Percentiles rank a stretch among this genome's conserved stretches.
These are phyloP conservation scores for Colletotrichum cereale DNA, from an alignment of 2,329 filamentous ascomycete species.

Conservation along the genomic window DNA sequence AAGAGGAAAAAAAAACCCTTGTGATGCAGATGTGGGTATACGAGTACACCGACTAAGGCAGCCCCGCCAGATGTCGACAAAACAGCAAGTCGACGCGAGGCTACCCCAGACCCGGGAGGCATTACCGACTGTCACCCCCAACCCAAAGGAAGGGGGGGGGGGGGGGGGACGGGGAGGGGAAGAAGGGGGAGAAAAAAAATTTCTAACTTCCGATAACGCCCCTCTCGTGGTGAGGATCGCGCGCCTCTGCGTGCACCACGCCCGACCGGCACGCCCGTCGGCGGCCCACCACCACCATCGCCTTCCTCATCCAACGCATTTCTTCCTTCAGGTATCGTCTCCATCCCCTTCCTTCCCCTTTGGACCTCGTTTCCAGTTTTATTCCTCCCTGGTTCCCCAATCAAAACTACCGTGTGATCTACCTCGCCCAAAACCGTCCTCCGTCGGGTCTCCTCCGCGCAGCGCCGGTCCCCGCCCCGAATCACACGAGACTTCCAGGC, in stretches of 20 bases:
- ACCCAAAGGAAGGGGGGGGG: background rate
- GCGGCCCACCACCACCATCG: too few species aligned
- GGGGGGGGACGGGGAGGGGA: background rate
- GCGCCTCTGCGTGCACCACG: background rate
- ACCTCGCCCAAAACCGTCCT: background rate
- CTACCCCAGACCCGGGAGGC: background rate
- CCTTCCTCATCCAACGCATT: background rate
- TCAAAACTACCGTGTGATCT: background rate
- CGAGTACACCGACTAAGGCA: conserved; percentile 10
- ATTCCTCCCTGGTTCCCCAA: background rate
- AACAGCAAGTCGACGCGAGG: conserved; percentile 5
- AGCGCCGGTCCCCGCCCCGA: conserved; percentile 7
- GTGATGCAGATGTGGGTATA: conserved; percentile 4
- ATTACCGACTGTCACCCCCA: background rate
- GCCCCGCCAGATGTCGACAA: conserved; percentile 7
- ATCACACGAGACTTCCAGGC: background rate
- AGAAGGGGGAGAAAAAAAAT: background rate
- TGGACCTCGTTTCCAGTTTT: background rate
- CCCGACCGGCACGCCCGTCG: background rate
- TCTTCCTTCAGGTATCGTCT: background rate
- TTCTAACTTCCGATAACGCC: conserved; percentile 12
- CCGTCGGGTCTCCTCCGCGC: background rate
- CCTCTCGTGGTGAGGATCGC: conserved; percentile 1
- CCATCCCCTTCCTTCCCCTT: background rate
- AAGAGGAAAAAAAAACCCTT: background rate